Evolutionary conservation across 495 filamentous ascomycete genomes (phyloP), one percentile per base, ranked within the genome.

Genomic region (Lasiosphaeria hispida): DNA sequence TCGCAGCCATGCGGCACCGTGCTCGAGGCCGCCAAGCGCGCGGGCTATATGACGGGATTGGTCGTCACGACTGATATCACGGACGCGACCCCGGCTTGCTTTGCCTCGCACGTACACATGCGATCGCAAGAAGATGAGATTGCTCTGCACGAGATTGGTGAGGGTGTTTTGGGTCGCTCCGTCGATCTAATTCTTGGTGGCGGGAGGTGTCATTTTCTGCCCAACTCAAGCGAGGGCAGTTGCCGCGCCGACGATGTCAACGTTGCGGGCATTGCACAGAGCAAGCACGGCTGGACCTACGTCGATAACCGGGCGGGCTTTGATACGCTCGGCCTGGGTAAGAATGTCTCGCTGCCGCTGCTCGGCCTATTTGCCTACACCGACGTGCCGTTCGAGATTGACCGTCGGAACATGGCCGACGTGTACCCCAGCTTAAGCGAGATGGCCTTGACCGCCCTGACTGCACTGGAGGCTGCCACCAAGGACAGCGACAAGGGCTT

Each of bases 61-160:
- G 94, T 97, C 7, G 94, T 97, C 15, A 98, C 94, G 2, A 98
- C 94, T 0, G 82, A 94, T 40, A 86, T 97, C 62, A 97, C 94
- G 3, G 94, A 98, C 75, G 94, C 94, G 10, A 98, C 94, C n/a
- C 94, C 94, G 0, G 94, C 94, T 3, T 95, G 90, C 71, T 98
- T 97, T 68, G 92, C 91, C 0, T 83, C 90, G 15, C 95, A 97
- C 70, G 94, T 91, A 1, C 87, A 91, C 58, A 73, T 82, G 53
- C 83, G 94, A 37, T 68, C 73, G 50, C 90, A 95, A 65, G 89
- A 94, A 68, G 95, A 98, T 66, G 80, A 85, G 39, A 96, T 98
- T 63, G 94, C 94, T 0, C 83, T 91, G 64, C 94, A 97, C 67
- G 87, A 96, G 70, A 77, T 96, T 15, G 94, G 94, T 13, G 69